These are phyloP conservation scores for Pestalotiopsis sp. DNA, from an alignment of 2,329 filamentous ascomycete species.

Conservation along the genomic window DNA sequence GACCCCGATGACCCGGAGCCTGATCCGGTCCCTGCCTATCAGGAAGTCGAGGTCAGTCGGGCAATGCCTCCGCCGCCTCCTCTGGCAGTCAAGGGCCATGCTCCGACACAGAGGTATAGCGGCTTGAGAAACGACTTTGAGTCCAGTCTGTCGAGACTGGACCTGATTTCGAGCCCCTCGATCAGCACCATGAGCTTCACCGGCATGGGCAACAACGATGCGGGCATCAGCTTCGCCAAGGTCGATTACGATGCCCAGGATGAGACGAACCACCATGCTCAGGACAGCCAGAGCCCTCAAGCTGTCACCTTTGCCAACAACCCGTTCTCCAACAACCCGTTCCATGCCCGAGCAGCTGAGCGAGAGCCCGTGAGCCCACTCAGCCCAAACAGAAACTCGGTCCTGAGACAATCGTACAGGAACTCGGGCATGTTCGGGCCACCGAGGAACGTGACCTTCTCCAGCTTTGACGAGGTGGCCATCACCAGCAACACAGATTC, in stretches of 20 bases:
- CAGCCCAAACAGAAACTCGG: background rate
- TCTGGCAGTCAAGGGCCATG: background rate
- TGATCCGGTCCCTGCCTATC: background rate
- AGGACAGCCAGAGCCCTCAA: background rate
- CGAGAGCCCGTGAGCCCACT: background rate
- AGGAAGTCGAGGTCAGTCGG: background rate
- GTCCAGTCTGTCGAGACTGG: background rate
- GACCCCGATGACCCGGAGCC: background rate
- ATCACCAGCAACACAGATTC: background rate
- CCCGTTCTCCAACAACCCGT: background rate
- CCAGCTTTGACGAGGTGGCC: conserved; percentile 7
- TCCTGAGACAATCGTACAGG: background rate
- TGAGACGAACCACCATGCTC: background rate
- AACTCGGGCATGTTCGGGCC: background rate
- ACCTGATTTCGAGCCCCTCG: conserved; percentile 1
- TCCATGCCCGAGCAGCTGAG: background rate
- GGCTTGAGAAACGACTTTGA: background rate
- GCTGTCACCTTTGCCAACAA: background rate
- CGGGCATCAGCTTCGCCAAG: background rate
- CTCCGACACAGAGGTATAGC: background rate
- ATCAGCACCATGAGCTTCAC: conserved; percentile 1
- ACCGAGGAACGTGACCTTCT: conserved; percentile 2
- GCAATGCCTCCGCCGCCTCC: background rate
- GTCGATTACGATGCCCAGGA: background rate
- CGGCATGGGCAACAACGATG: background rate